These are phyloP conservation scores for Entelexis sorbosivorans DNA, from an alignment of 1,139 yeast genomes.

Conservation along the genomic window DNA sequence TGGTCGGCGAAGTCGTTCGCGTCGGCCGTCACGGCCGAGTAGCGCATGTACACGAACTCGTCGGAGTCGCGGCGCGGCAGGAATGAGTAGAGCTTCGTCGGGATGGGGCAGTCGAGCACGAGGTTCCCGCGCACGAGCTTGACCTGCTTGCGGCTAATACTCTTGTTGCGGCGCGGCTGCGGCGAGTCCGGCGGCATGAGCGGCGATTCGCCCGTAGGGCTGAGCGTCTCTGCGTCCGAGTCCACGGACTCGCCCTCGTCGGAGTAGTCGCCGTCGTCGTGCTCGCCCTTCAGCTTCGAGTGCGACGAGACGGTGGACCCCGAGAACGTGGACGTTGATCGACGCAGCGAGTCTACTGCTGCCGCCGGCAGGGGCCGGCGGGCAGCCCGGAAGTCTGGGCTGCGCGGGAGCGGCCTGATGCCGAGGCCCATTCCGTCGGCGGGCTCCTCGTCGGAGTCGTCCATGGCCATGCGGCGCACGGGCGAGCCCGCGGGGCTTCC, in stretches of 20 bases:
- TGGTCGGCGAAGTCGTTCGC: conserved; percentile 71
- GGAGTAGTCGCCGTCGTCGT: not conserved
- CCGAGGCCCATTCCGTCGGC: conserved; percentile 16
- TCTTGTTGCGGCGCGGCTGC: conserved; percentile 50
- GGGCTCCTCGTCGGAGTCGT: conserved; percentile 22
- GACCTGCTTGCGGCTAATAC: conserved; percentile 50
- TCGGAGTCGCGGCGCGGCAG: conserved; percentile 76
- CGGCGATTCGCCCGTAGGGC: conserved; percentile 9
- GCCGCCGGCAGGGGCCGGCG: conserved; percentile 16
- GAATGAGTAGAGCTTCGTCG: conserved; percentile 69
- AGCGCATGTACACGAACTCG: conserved; percentile 88
- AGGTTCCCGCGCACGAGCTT: conserved; percentile 65
- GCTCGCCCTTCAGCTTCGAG: not conserved
- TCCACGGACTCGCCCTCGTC: conserved; percentile 4
- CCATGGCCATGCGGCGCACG: conserved; percentile 17
- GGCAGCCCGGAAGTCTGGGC: conserved; percentile 6
- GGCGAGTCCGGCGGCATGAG: conserved; percentile 35
- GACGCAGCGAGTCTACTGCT: conserved; percentile 10
- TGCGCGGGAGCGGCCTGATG: conserved; percentile 6
- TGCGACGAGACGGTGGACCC: conserved; percentile 12
- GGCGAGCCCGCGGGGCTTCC: conserved; percentile 23
- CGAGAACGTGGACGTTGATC: conserved; percentile 18
- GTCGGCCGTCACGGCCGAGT: conserved; percentile 84
- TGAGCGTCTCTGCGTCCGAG: conserved; percentile 10
- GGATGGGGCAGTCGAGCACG: conserved; percentile 86